Base-by-base conservation (phyloP, 352 stramenopile species). In the Phytophthora ohioensis region DNA sequence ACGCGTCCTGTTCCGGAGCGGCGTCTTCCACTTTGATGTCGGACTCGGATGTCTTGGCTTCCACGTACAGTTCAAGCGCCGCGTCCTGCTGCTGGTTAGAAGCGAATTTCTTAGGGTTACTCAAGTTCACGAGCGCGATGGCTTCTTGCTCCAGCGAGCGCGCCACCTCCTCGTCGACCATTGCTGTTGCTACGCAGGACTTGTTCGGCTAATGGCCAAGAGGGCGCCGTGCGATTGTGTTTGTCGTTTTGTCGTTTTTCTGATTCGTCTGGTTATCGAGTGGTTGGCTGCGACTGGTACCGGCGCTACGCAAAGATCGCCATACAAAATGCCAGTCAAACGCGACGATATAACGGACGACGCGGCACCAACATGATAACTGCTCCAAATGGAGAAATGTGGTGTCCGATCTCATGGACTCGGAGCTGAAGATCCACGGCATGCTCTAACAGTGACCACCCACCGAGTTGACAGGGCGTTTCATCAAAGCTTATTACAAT, bases 121-220 rank as follows among this genome's bases (percentile, higher is more conserved):
- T 90, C 54, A 91, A 71, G 45, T 79, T 91, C 49, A 91, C 84
- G 43, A 91, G 84, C 42, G 84, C 84, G 51, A 91, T 91, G 66
- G 84, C 84, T 31, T 91, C 84, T 53, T 90, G 73, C 43, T 91
- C 84, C 12, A 91, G 63, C 17, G 84, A 67, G 11, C 73, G 81
- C 15, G 68, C 32, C n/a, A 78, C 64, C 5, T 88, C 78, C 39
- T 88, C 78, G 64, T 91, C 84, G 70, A 88, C 56, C 73, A 88
- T 46, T 46, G n/a, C 6, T 0, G 12, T 7, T 90, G 32, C 2
- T 35, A 32, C 21, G 56, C 39, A 56, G 42, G 48, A 69, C 56
- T 58, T 47, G 42, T 12, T 67, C 36, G 57, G 57, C 69, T 66
- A 58, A 59, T 66, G 64, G 56, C 21, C 47, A 45, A 62, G 57